Conservation (phyloP, 1,284 basidiomycete genomes). For the Tilletia walkeri region DNA sequence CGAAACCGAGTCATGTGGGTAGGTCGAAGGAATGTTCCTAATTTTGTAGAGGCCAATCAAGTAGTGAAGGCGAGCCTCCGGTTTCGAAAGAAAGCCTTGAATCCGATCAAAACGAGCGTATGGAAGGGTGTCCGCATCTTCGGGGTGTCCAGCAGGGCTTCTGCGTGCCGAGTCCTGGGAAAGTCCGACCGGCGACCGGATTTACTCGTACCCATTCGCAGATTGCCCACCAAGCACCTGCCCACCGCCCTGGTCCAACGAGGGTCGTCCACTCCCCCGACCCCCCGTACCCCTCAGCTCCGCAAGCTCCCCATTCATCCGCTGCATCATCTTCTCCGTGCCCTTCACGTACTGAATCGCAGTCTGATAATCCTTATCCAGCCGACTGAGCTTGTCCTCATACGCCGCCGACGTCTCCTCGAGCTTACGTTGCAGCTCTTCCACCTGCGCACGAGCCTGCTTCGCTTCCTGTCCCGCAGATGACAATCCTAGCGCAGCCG, state of each 20-base stretch:
- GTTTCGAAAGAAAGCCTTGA: too few relatives aligned
- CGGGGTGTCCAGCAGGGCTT: too few relatives aligned
- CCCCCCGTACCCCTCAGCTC: slow-evolving; percentile 29
- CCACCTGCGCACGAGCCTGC: slow-evolving; percentile 67
- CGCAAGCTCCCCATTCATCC: slow-evolving; percentile 71
- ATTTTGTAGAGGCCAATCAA: too few relatives aligned
- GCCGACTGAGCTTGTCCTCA: slow-evolving; percentile 61
- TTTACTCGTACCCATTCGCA: slow-evolving; percentile 34
- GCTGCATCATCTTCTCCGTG: slow-evolving; percentile 96
- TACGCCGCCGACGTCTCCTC: slow-evolving; percentile 48
- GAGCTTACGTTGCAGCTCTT: slow-evolving; percentile 50
- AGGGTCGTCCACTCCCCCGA: background rate
- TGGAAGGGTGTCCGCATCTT: too few relatives aligned
- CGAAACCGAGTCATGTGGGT: too few relatives aligned
- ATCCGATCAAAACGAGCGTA: too few relatives aligned
- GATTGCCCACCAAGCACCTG: background rate
- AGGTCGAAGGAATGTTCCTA: too few relatives aligned
- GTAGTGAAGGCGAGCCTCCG: too few relatives aligned
- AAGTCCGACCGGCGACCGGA: slow-evolving; percentile 22
- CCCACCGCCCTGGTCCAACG: background rate
- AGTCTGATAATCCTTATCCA: slow-evolving; percentile 92
- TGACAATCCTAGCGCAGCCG: slow-evolving; percentile 50
- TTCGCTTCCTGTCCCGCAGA: slow-evolving; percentile 66
- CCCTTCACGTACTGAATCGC: slow-evolving; percentile 79
- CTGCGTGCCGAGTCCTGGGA: too few relatives aligned